These are phyloP conservation scores for Chlorophyllum brunneum DNA, from an alignment of 768 basidiomycete genomes.

Conservation along the genomic window DNA sequence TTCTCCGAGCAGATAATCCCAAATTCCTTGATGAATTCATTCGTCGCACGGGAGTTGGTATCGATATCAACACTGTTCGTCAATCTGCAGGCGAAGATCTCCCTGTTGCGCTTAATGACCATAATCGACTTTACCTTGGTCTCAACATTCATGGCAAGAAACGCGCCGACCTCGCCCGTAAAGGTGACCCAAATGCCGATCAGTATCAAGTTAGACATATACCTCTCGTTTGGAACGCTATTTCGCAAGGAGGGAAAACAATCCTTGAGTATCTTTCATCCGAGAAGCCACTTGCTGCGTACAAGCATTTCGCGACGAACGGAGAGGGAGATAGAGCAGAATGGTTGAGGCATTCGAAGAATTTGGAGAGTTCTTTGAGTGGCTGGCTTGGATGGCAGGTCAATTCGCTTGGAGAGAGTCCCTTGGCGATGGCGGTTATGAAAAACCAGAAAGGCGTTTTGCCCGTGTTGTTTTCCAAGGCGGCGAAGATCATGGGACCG, in stretches of 20 bases:
- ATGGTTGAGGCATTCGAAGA: slow-evolving; percentile 33
- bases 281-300: slow-evolving; percentile 45
- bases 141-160: slow-evolving; percentile 65
- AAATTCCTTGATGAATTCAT: slow-evolving; percentile 57
- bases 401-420: slow-evolving; percentile 47
- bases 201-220: slow-evolving; percentile 2
- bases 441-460: slow-evolving; percentile 32
- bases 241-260: slow-evolving; percentile 22
- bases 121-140: slow-evolving; percentile 49
- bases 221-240: slow-evolving; percentile 45
- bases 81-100: slow-evolving; percentile 20
- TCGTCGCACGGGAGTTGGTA: slow-evolving; percentile 43
- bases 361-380: slow-evolving; percentile 39
- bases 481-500: slow-evolving; percentile 36
- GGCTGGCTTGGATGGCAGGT: slow-evolving; percentile 49
- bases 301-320: slow-evolving; percentile 42
- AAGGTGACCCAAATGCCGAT: slow-evolving; percentile 44
- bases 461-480: slow-evolving; percentile 41
- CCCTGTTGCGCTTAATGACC: slow-evolving; percentile 28
- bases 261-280: slow-evolving; percentile 47
- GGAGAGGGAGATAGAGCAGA: slow-evolving; percentile 40
- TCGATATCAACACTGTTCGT: slow-evolving; percentile 27
- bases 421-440: slow-evolving; percentile 42
- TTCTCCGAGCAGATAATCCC: slow-evolving; percentile 38
- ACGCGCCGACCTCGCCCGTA: slow-evolving; percentile 45